A percentile compares a stretch with the other conserved stretches of the same genome.
These are phyloP conservation scores for Tuber borchii DNA, from an alignment of 495 filamentous ascomycete species.

Conservation along the genomic window DNA sequence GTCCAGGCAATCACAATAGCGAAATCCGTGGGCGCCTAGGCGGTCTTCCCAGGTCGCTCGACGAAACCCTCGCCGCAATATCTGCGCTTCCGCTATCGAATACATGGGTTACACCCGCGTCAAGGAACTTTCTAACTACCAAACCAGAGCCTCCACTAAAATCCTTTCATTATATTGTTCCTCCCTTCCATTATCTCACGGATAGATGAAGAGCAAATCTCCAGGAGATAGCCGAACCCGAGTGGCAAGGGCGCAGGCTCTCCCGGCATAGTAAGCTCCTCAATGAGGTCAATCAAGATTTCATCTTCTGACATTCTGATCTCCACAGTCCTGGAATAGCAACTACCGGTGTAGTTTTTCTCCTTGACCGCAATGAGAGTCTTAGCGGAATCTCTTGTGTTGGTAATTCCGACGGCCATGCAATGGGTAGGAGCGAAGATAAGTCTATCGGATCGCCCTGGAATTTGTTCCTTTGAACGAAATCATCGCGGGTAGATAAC, in stretches of 20 bases:
- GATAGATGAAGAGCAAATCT: conserved; percentile 93
- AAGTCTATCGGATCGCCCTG: conserved; percentile 91
- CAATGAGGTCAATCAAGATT: conserved; percentile 78
- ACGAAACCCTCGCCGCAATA: conserved; percentile 95
- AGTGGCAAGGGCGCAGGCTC: conserved; percentile 73
- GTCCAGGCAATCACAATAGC: conserved; percentile 99
- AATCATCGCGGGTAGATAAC: conserved; percentile 91
- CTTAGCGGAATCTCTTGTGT: conserved; percentile 68
- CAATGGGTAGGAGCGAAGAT: conserved; percentile 80
- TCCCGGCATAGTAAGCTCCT: conserved; percentile 75
- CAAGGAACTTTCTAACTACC: conserved; percentile 77
- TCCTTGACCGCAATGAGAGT: conserved; percentile 75
- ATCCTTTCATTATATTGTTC: conserved; percentile 94
- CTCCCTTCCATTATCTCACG: conserved; percentile 88
- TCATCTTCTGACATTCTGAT: conserved; percentile 67
- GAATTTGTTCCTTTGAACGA: conserved; percentile 92
- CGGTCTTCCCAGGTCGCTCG: conserved; percentile 87
- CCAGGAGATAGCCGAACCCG: conserved; percentile 83
- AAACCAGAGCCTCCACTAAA: conserved; percentile 96
- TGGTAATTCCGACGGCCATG: conserved; percentile 76
- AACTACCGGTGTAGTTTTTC: conserved; percentile 56
- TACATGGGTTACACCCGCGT: conserved; percentile 70
- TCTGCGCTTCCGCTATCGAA: conserved; percentile 82
- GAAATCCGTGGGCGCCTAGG: conserved; percentile 97
- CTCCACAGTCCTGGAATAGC: conserved; percentile 76